Base-by-base conservation (phyloP, 2,329 filamentous ascomycete genomes). In the Venturia nashicola region DNA sequence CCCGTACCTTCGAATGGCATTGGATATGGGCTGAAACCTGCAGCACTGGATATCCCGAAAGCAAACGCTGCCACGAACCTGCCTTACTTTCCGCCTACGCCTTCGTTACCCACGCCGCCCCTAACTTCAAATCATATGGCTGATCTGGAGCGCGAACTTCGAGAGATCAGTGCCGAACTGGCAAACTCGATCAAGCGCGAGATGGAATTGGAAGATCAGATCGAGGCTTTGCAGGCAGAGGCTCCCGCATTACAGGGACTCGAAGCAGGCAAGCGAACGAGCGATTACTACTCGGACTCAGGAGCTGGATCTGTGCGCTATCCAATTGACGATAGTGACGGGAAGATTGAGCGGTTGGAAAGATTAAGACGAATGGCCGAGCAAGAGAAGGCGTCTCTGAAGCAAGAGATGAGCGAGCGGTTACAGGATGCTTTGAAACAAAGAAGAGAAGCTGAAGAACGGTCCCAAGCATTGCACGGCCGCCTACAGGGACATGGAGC, bases 251-350 rank as follows among this genome's bases (percentile, higher is more conserved):
- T 42, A 36, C 51, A 36, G 16, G 27, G 27, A 12, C 23, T 55
- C 27, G 62, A 61, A 16, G 54, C 59, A n/a, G 86, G 83, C 67
- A 88, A 89, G 73, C 84, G 93, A 66, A 95, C 90, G 11, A 97
- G 94, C 76, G 94, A 99, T 76, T 97, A 99, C 77, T 99, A 94
- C 74, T 99, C 94, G 2, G 94, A 99, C 74, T 96, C 92, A 6
- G 94, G 94, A 40, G 88, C 90, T 65, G 93, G 91, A 74, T 93
- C 91, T 0, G 83, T 90, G 62, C 89, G 91, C 70, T 88, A 87
- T 71, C 86, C 88, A 1, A 79, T 83, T 65, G 77, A 76, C 16
- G 80, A 83, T 57, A 76, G 75, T 8, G 64, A 65, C 32, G 61
- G 46, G 40, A 83, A 81, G 68, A 69, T 81, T 4, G 85, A 87